Percentiles rank a stretch among this genome's conserved stretches.
These are phyloP conservation scores for Cetraspora pellucida DNA, from an alignment of 192 early-diverging fungal species.

Conservation along the genomic window DNA sequence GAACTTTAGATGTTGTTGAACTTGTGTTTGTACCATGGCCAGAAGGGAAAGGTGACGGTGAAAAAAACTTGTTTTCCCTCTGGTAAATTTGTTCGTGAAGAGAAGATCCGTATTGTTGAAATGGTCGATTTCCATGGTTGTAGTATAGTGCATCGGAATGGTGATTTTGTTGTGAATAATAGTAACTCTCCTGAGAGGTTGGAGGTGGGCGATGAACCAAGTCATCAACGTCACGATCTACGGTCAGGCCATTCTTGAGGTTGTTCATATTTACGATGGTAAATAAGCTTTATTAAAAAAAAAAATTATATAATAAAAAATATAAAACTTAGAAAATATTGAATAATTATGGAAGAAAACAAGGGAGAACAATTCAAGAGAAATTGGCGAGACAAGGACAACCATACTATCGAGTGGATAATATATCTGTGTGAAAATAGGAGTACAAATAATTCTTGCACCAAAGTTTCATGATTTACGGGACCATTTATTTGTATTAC, in stretches of 20 bases:
- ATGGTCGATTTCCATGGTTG: conserved; percentile 4
- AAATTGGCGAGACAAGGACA: too few species aligned
- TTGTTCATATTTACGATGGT: background rate
- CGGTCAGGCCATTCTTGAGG: conserved; percentile 23
- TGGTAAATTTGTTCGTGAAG: background rate
- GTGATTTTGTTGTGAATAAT: conserved; percentile 17
- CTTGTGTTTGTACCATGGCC: background rate
- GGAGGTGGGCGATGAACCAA: conserved; percentile 27
- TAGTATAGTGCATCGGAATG: background rate
- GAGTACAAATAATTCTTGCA: too few species aligned
- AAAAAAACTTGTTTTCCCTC: conserved; percentile 23
- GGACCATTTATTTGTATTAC: too few species aligned
- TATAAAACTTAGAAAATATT: too few species aligned
- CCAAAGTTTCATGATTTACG: too few species aligned
- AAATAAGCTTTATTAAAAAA: too few species aligned
- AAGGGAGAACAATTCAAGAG: too few species aligned
- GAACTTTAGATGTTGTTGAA: background rate
- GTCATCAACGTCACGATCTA: conserved; percentile 23
- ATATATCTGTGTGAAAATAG: too few species aligned
- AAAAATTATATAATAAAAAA: too few species aligned
- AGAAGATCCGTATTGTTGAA: conserved; percentile 5
- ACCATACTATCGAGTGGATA: too few species aligned
- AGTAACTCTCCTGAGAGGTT: conserved; percentile 26
- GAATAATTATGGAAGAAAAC: too few species aligned
- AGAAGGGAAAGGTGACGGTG: background rate